phyloP scores from a whole-genome alignment of 2,329 filamentous ascomycete species.

The Fusarium pseudograminearum region DNA sequence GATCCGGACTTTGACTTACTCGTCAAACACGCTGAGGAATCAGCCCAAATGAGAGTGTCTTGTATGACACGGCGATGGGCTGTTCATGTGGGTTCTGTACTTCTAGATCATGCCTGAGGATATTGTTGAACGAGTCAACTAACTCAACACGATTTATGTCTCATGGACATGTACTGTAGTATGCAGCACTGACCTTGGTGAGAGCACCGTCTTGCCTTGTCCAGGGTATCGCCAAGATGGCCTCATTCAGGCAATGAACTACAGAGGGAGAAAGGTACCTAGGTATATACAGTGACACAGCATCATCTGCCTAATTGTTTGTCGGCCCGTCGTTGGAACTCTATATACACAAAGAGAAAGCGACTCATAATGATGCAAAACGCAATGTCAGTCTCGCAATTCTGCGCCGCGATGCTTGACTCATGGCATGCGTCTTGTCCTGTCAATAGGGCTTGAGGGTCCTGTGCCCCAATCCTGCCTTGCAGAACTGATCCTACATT shows the following conservation, averaged over 20 bases:
- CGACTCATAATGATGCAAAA: neutral
- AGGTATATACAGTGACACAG: neutral
- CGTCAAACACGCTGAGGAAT: conserved; percentile 1
- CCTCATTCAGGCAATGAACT: neutral
- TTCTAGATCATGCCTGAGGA: conserved; percentile 2
- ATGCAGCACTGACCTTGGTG: conserved; percentile 13
- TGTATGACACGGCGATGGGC: neutral
- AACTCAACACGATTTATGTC: conserved; percentile 30
- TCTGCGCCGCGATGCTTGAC: conserved; percentile 8
- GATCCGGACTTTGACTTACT: neutral
- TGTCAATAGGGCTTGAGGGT: conserved; percentile 1
- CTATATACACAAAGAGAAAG: neutral
- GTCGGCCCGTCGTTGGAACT: neutral
- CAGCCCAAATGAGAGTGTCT: conserved; percentile 8
- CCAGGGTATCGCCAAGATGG: neutral
- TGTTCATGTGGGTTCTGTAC: neutral
- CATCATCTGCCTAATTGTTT: neutral
- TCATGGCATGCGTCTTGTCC: neutral
- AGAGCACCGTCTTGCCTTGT: neutral
- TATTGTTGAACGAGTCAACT: conserved; percentile 23
- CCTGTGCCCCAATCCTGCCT: conserved; percentile 31
- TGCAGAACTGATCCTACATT: conserved; percentile 11
- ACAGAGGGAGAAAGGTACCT: neutral
- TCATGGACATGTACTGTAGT: conserved; percentile 32
- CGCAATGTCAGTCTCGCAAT: neutral